Evolutionary conservation across 495 filamentous ascomycete species (phyloP).

Genomic region (Talaromyces wortmannii): DNA sequence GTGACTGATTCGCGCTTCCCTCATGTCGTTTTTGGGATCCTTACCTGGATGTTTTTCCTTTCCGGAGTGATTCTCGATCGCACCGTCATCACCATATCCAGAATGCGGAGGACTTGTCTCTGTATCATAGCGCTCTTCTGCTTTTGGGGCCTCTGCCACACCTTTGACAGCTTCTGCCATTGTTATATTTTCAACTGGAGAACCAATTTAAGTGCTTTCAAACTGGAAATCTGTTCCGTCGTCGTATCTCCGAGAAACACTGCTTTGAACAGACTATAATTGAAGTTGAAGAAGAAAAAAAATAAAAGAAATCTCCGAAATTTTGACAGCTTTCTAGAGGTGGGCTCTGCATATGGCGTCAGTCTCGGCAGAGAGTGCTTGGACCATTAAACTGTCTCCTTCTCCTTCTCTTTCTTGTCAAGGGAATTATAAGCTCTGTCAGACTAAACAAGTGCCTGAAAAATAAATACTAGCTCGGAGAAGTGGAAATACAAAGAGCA

Average conservation of each 20-base stretch:
- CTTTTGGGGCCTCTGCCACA: constrained; percentile 5
- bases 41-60: constrained; percentile 16
- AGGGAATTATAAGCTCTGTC: too few species aligned
- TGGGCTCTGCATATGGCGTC: constrained; percentile 9
- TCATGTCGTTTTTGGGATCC: neutral
- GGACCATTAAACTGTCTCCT: constrained; percentile 4
- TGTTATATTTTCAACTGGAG: neutral
- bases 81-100: neutral
- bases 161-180: constrained; percentile 16
- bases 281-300: neutral
- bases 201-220: neutral
- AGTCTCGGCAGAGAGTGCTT: neutral
- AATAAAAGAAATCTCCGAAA: constrained; percentile 3
- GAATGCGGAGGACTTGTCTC: neutral
- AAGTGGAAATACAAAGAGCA: too few species aligned
- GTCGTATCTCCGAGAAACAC: too few species aligned
- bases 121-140: constrained; percentile 12
- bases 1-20: neutral
- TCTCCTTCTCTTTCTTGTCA: neutral
- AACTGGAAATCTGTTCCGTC: neutral
- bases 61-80: neutral
- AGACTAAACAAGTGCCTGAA: too few species aligned
- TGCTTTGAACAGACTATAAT: too few species aligned
- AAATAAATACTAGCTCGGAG: too few species aligned
- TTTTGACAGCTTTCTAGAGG: neutral